These are phyloP conservation scores for Blastobotrys peoriensis DNA, from an alignment of 805 yeast genomes.

Conservation along the genomic window DNA sequence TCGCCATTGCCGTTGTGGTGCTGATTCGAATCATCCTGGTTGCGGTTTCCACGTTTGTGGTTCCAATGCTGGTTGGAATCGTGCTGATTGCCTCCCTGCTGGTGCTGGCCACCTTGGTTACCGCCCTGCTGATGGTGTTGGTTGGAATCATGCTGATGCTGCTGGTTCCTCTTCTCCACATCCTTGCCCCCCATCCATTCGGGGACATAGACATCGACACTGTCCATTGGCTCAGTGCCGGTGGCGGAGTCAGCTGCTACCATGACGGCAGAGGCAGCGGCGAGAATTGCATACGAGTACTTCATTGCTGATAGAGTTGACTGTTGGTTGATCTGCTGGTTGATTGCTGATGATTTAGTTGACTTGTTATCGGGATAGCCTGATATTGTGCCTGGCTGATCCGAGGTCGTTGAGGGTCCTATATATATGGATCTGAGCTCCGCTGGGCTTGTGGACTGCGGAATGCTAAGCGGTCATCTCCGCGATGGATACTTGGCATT, in stretches of 20 bases:
- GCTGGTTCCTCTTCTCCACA: not conserved
- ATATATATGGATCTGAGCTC: too few species aligned
- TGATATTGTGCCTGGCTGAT: too few species aligned
- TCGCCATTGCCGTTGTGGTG: too few species aligned
- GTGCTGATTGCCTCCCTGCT: too few species aligned
- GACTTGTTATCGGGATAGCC: too few species aligned
- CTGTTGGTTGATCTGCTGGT: not conserved
- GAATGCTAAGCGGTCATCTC: too few species aligned
- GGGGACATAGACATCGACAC: not conserved
- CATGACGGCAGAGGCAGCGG: slow-evolving; percentile 5
- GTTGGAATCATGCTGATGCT: slow-evolving; percentile 1
- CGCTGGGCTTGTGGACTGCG: too few species aligned
- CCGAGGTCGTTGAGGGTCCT: too few species aligned
- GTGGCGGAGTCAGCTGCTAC: slow-evolving; percentile 5
- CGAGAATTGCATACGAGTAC: slow-evolving; percentile 3
- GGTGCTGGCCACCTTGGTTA: slow-evolving; percentile 2
- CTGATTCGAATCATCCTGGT: slow-evolving; percentile 11
- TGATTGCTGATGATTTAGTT: not conserved
- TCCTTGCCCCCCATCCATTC: not conserved
- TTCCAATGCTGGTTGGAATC: not conserved
- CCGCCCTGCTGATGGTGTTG: slow-evolving; percentile 3
- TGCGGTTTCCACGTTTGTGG: slow-evolving; percentile 2
- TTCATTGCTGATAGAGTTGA: slow-evolving; percentile 4
- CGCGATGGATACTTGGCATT: too few species aligned
- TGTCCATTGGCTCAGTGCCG: not conserved